phyloP scores from a whole-genome alignment of 768 basidiomycete species.

The Suillus americanus region DNA sequence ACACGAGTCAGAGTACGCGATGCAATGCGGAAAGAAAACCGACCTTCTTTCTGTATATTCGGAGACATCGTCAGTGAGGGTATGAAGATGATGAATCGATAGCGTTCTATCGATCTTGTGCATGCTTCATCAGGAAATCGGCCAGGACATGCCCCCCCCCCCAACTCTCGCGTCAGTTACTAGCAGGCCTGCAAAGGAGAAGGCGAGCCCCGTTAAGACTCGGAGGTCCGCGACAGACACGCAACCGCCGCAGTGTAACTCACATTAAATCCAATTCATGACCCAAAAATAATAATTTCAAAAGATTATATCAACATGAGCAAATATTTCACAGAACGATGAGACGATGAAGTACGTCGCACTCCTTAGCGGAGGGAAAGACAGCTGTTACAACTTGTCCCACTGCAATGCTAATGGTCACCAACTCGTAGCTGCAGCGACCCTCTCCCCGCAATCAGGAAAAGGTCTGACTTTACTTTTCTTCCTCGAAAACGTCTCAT shows the following conservation, averaged over 20 bases:
- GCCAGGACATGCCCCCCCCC: no score
- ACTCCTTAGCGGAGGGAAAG: slow-evolving; percentile 95
- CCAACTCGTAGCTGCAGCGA: slow-evolving; percentile 83
- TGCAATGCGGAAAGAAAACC: background rate
- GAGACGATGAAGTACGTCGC: slow-evolving; percentile 70
- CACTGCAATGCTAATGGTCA: slow-evolving; percentile 89
- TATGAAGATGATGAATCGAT: slow-evolving; percentile 9
- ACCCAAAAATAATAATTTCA: no score
- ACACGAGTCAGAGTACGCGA: slow-evolving; percentile 4
- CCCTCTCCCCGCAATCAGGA: slow-evolving; percentile 78
- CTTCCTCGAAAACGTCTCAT: slow-evolving; percentile 9
- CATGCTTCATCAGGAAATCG: no score
- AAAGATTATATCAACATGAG: no score
- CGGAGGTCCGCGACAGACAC: no score
- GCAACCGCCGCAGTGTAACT: no score
- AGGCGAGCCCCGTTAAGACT: no score
- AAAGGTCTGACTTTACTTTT: slow-evolving; percentile 58
- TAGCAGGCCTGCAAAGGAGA: no score
- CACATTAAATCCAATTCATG: no score
- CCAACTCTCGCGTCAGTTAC: no score
- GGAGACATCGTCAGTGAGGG: slow-evolving; percentile 23
- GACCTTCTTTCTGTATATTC: slow-evolving; percentile 26
- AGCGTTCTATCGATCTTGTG: background rate
- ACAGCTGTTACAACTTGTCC: slow-evolving; percentile 92
- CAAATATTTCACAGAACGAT: no score